Conservation (phyloP, 257 asterid genomes). For the Lycium ferocissimum region DNA sequence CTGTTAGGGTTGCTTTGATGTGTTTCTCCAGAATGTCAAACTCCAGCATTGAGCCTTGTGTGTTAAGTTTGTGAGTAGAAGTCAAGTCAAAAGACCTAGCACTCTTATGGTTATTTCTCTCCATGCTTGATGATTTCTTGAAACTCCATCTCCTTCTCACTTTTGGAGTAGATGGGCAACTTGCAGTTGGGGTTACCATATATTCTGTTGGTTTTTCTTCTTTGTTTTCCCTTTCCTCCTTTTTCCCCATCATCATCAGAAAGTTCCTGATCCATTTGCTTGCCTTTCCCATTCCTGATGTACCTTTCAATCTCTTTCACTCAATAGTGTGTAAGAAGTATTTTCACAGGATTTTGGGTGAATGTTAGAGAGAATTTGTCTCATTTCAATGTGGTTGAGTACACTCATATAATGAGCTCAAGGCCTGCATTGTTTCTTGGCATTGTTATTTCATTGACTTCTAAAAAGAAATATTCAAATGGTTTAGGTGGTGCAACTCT, state of each 20-base stretch:
- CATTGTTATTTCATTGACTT: neutral
- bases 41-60: conserved; percentile 42
- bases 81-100: conserved; percentile 56
- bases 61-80: conserved; percentile 35
- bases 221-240: conserved; percentile 55
- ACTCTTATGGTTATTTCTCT: conserved; percentile 37
- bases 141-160: conserved; percentile 79
- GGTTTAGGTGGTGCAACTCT: neutral
- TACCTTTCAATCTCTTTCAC: conserved; percentile 6
- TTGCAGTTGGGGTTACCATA: conserved; percentile 30
- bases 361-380: neutral
- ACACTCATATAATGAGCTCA: conserved; percentile 5
- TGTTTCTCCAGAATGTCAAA: conserved; percentile 44
- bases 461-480: neutral
- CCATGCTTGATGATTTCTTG: conserved; percentile 49
- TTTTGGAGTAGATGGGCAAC: conserved; percentile 41
- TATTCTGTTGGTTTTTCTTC: conserved; percentile 37
- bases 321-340: neutral
- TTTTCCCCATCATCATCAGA: conserved; percentile 65
- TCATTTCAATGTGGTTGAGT: conserved; percentile 7
- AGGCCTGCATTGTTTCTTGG: conserved; percentile 21
- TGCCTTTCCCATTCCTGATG: conserved; percentile 65
- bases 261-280: conserved; percentile 75
- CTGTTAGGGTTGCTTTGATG: conserved; percentile 23
- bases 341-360: neutral